Evolutionary conservation across 306 rosid species (phyloP).

Genomic region (Crotalaria pallida): DNA sequence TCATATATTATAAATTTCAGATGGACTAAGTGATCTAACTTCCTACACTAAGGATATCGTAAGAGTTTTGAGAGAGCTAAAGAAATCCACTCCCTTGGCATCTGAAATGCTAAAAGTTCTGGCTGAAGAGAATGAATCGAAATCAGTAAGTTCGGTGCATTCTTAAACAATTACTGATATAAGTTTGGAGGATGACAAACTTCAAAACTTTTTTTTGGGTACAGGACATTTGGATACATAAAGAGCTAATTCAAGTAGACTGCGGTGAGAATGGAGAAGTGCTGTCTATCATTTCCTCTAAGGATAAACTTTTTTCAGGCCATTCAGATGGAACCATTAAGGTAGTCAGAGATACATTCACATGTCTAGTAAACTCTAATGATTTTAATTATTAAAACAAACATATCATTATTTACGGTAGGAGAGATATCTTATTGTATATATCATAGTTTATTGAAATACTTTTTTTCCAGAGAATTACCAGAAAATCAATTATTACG

Average conservation of each 20-base stretch:
- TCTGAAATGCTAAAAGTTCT: conserved; percentile 61
- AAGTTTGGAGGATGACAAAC: neutral
- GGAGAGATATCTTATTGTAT: neutral
- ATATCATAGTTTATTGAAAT: neutral
- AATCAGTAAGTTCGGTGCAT: conserved; percentile 52
- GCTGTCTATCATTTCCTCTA: conserved; percentile 52
- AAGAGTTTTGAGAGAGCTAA: conserved; percentile 75
- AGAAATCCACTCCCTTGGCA: conserved; percentile 69
- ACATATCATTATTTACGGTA: neutral
- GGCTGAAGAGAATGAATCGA: conserved; percentile 53
- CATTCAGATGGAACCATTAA: conserved; percentile 93
- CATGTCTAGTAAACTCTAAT: neutral
- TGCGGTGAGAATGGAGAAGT: conserved; percentile 89
- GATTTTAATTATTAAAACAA: neutral
- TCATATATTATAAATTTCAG: conserved; percentile 46
- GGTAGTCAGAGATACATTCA: conserved; percentile 37
- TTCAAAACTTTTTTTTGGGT: conserved; percentile 15
- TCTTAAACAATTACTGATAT: neutral
- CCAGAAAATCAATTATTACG: neutral
- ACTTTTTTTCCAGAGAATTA: neutral
- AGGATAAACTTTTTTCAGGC: conserved; percentile 69
- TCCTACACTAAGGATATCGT: conserved; percentile 52
- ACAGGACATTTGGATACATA: conserved; percentile 81
- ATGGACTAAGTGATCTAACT: conserved; percentile 54
- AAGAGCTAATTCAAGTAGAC: conserved; percentile 66